Percentiles rank a stretch among this genome's conserved stretches.
Conservation (phyloP, 2,329 filamentous ascomycete genomes). For the Claviceps maximensis region DNA sequence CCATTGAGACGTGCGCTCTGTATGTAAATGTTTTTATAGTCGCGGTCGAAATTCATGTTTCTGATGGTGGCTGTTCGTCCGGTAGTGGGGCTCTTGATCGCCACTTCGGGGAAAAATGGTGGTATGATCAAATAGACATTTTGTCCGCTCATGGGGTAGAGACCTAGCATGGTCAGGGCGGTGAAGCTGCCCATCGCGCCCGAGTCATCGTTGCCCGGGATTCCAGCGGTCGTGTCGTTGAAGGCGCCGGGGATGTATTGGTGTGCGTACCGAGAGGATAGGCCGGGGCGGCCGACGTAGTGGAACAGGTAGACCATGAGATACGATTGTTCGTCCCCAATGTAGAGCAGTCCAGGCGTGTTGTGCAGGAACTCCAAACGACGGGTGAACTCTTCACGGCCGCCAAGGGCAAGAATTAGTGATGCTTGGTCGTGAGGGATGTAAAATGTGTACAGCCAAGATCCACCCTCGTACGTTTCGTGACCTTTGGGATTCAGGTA, state of each 20-base stretch:
- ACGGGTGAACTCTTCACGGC: constrained; percentile 38
- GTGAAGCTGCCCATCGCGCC: constrained; percentile 42
- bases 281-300: constrained; percentile 51
- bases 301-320: constrained; percentile 44
- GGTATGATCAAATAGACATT: constrained; percentile 38
- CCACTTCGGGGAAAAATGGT: constrained; percentile 36
- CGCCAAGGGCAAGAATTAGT: constrained; percentile 44
- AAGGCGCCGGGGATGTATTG: constrained; percentile 56
- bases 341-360: constrained; percentile 48
- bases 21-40: constrained; percentile 40
- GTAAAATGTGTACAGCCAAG: constrained; percentile 60
- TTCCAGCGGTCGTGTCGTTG: constrained; percentile 48
- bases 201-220: constrained; percentile 40
- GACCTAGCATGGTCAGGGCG: constrained; percentile 36
- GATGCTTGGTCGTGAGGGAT: constrained; percentile 33
- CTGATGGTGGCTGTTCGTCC: constrained; percentile 19
- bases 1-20: constrained; percentile 46
- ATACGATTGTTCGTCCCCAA: constrained; percentile 49
- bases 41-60: constrained; percentile 24
- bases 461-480: constrained; percentile 53
- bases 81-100: constrained; percentile 16
- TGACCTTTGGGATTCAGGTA: constrained; percentile 15
- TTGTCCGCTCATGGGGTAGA: constrained; percentile 41
- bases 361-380: constrained; percentile 54
- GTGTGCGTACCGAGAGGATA: constrained; percentile 41